Evolutionary conservation across 345 rosid species (phyloP).

Genomic region (Eutrema japonicum): DNA sequence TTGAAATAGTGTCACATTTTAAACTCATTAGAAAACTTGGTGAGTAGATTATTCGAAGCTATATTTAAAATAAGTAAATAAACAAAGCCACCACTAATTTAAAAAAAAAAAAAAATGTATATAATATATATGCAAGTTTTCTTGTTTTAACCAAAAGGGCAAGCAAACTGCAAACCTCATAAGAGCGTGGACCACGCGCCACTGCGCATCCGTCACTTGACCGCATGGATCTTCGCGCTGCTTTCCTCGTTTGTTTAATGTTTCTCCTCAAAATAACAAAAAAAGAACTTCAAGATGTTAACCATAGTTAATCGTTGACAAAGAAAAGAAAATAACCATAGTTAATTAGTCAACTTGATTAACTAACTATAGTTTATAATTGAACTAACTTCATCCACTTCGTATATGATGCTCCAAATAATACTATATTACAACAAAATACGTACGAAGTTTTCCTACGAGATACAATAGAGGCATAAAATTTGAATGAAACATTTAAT

Average conservation of each 20-base stretch:
- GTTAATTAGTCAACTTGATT: slow-evolving; percentile 39
- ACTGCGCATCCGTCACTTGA: slow-evolving; percentile 33
- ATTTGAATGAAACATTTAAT: slow-evolving; percentile 2
- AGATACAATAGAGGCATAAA: not conserved
- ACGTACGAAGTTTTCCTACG: not conserved
- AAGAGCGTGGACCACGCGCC: slow-evolving; percentile 34
- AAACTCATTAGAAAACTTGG: too few species aligned
- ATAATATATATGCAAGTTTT: too few species aligned
- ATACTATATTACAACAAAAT: slow-evolving; percentile 5
- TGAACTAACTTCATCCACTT: slow-evolving; percentile 15
- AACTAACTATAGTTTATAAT: slow-evolving; percentile 38
- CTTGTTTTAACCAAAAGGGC: not conserved
- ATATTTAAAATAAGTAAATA: too few species aligned
- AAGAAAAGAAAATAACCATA: slow-evolving; percentile 19
- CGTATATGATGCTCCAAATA: slow-evolving; percentile 19
- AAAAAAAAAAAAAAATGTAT: too few species aligned
- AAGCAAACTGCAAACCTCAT: not conserved
- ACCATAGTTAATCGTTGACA: slow-evolving; percentile 38
- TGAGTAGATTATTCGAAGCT: too few species aligned
- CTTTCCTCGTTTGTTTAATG: slow-evolving; percentile 15
- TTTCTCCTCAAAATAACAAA: not conserved
- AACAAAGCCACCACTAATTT: too few species aligned
- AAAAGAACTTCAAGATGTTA: slow-evolving; percentile 15
- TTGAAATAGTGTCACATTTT: too few species aligned
- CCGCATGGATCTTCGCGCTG: slow-evolving; percentile 37